Evolutionary conservation across 2,329 filamentous ascomycete genomes (phyloP).

Genomic region (Biscogniauxia marginata): DNA sequence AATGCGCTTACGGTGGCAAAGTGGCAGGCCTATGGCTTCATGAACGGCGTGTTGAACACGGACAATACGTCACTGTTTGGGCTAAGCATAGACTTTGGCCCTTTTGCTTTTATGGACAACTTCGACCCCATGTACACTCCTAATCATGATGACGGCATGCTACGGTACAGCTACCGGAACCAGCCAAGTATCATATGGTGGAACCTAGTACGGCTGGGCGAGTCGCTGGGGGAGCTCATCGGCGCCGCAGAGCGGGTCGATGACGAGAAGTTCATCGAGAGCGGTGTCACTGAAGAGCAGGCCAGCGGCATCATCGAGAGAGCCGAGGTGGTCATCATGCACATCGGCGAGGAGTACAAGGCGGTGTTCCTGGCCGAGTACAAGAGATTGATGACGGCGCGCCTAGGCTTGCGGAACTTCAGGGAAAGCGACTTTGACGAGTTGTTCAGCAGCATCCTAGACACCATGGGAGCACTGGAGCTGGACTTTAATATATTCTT

Average conservation of each 20-base stretch:
- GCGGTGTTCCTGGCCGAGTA: conserved; percentile 86
- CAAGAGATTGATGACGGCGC: conserved; percentile 75
- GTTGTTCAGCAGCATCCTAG: conserved; percentile 78
- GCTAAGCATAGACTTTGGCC: conserved; percentile 89
- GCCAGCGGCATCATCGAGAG: conserved; percentile 70
- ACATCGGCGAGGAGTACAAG: conserved; percentile 84
- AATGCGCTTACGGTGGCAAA: conserved; percentile 87
- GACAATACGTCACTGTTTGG: conserved; percentile 94
- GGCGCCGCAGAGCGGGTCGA: conserved; percentile 75
- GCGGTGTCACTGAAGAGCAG: conserved; percentile 69
- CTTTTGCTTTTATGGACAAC: conserved; percentile 96
- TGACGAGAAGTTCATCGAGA: conserved; percentile 64
- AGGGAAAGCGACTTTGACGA: conserved; percentile 75
- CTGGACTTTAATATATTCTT: conserved; percentile 96
- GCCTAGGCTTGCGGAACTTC: conserved; percentile 71
- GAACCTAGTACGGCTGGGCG: conserved; percentile 90
- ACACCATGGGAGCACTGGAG: conserved; percentile 76
- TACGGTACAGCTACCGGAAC: conserved; percentile 89
- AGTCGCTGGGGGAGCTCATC: conserved; percentile 83
- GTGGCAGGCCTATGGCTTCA: conserved; percentile 99
- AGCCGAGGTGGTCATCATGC: conserved; percentile 80
- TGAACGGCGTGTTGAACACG: conserved; percentile 96
- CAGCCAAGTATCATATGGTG: conserved; percentile 98
- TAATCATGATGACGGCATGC: conserved; percentile 88
- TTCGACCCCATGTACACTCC: conserved; percentile 95